Evolutionary conservation across 1,284 basidiomycete genomes (phyloP), one percentile per base, ranked within the genome.

Genomic region (Sporisorium scitamineum): DNA sequence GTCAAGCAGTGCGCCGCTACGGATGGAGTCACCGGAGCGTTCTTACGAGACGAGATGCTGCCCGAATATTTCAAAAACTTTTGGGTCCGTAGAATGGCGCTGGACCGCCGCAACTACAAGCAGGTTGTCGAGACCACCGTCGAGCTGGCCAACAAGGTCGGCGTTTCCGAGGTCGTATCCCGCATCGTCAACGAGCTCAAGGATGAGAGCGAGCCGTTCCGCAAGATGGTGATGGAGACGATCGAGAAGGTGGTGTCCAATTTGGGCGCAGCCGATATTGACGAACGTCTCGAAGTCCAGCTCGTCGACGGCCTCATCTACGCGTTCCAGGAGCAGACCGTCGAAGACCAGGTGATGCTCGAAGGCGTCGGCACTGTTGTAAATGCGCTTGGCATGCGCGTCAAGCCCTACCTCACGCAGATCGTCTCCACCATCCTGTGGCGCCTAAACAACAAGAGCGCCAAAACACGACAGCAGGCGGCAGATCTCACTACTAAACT

Each of bases 191-290:
- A 98, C 84, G 95, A 97, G 84, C 88, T 99, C 74, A 99, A 99
- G 88, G 88, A 88, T 70, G 87, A 88, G 69, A 86, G 84, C 73
- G 97, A 99, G 87, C 94, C 95, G 7, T 98, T 96, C 88, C 89
- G 96, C 76, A 98, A 98, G 89, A 99, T 99, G 97, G 95, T 97
- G 45, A 99, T 99, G 96, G 97, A 99, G 88, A 98, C 97, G 0
- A 97, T 99, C 80, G 97, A 95, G 24, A 97, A 97, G 86, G 97
- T 99, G 41, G 90, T 99, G 32, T 91, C 92, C 8, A 92, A 92
- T 13, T 90, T 97, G 5, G 95, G 97, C 62, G 94, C 96, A 2
- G 94, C 95, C 1, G 97, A 99, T 83, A 93, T 99, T 66, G 96
- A 99, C 84, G 95, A 99, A 86, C 90, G 95, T 54, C 88, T 99